These are phyloP conservation scores for Parastagonospora nodorum DNA, from an alignment of 2,329 filamentous ascomycete species.

Conservation along the genomic window DNA sequence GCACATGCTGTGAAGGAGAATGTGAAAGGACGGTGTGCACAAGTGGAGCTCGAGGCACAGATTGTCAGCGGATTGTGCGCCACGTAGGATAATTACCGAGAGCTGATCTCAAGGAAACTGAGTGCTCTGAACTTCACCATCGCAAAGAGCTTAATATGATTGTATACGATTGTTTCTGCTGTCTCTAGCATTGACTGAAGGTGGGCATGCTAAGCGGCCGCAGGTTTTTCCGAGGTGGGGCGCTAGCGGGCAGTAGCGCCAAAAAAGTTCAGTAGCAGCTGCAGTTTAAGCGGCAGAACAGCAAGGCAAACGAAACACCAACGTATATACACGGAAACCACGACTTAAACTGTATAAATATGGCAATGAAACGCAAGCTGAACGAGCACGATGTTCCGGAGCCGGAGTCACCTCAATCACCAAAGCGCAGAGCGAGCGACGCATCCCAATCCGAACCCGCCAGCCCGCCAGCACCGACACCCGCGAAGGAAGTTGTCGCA, in stretches of 20 bases:
- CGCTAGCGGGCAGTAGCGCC: conserved; percentile 10
- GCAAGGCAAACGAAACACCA: conserved; percentile 1
- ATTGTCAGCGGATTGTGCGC: no score
- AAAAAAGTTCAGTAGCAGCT: conserved; percentile 26
- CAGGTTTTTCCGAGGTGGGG: conserved; percentile 17
- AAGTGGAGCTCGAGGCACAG: no score
- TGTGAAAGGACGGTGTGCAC: no score
- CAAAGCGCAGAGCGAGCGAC: conserved; percentile 26
- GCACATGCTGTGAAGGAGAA: no score
- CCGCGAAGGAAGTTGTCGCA: conserved; percentile 16
- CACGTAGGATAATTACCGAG: no score
- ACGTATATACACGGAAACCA: background rate
- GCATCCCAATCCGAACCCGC: conserved; percentile 24
- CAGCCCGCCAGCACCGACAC: conserved; percentile 13
- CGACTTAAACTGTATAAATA: conserved; percentile 1
- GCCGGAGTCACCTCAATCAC: conserved; percentile 20
- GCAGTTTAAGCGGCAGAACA: conserved; percentile 1
- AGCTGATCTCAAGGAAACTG: no score
- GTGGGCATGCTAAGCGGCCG: background rate
- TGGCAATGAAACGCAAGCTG: conserved; percentile 53
- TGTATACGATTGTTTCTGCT: no score
- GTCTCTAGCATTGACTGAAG: background rate
- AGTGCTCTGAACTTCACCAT: no score
- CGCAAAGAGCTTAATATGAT: no score
- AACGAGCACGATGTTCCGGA: conserved; percentile 55